phyloP scores from a whole-genome alignment of 2,329 filamentous ascomycete genomes.

The Neoascochyta sp. region DNA sequence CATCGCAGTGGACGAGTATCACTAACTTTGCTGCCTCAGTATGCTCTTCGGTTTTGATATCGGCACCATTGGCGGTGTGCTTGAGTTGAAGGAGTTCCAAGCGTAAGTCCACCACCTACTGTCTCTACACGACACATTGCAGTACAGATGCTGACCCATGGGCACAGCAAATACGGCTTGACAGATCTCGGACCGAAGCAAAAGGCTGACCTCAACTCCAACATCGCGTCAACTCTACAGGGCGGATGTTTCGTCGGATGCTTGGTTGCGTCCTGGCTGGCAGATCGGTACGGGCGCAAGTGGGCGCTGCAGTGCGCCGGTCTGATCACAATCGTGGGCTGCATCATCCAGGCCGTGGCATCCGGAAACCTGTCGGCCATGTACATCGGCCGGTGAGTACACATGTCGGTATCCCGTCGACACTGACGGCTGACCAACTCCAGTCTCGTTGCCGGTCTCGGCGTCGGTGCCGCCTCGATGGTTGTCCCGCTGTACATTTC shows the following conservation, averaged over 20 bases:
- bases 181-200: constrained; percentile 39
- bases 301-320: constrained; percentile 55
- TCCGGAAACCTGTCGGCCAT: constrained; percentile 59
- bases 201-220: constrained; percentile 58
- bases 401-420: too few relatives aligned
- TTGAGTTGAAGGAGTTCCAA: constrained; percentile 58
- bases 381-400: constrained; percentile 60
- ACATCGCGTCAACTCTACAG: constrained; percentile 69
- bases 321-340: constrained; percentile 57
- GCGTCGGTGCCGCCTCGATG: constrained; percentile 52
- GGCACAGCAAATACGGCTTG: constrained; percentile 56
- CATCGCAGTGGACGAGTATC: too few relatives aligned
- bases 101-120: constrained; percentile 37
- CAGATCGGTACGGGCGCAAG: constrained; percentile 56
- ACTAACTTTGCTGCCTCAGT: too few relatives aligned
- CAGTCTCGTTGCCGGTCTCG: constrained; percentile 53
- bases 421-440: too few relatives aligned
- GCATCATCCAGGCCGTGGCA: constrained; percentile 62
- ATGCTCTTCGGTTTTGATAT: constrained; percentile 65
- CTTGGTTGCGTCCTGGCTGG: constrained; percentile 54
- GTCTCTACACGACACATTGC: not conserved
- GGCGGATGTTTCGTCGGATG: constrained; percentile 65
- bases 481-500: constrained; percentile 60
- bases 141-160: constrained; percentile 7
- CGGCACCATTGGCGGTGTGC: constrained; percentile 65